Base-by-base conservation (phyloP, 306 rosid genomes). In the Rosa lucieae region DNA sequence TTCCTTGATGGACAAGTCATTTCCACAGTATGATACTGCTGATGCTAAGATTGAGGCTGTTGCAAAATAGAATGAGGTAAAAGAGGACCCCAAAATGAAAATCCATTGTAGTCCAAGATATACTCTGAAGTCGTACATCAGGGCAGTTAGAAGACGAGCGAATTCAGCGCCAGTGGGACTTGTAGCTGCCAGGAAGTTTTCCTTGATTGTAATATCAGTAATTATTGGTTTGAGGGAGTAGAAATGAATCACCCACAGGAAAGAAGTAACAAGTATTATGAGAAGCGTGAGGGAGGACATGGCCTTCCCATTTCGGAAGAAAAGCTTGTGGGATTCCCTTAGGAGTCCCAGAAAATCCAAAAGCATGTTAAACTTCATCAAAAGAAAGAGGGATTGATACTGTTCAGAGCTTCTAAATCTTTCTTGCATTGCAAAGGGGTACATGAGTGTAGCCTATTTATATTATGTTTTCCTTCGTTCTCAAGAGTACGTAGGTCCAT, bases 261-360 rank as follows among this genome's bases (percentile, higher is more conserved):
- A 11, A 17, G 82, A 73, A 32, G 49, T 23, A 52, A 82, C 7
- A 40, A 52, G 52, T 37, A 82, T 32, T 61, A 51, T 43, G 78
- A 72, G 66, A 3, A 77, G 63, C 55, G 68, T 53, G 55, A 77
- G 35, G 35, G 10, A 68, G 26, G 80, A 55, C 71, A 76, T 67
- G 12, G 72, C 69, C 80, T 47, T 77, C 29, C 72, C 74, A 58
- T 79, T 79, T 56, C 37, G 66, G 9, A 59, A 35, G 49, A 78
- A 78, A 40, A 67, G 55, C 15, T 71, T 52, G 15, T 7, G 77
- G 55, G 82, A 44, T 82, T 79, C 73, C 40, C 44, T 47, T 3
- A 32, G 69, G 51, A 61, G 76, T 53, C 59, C 62, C 7, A 75
- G 21, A 12, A 66, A 78, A 29, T 80, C 58, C 39, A 73, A 48